Percentiles rank a stretch among this genome's conserved stretches.
These are phyloP conservation scores for Umbellularia californica DNA, from an alignment of 164 flowering plant genomes.

Conservation along the genomic window DNA sequence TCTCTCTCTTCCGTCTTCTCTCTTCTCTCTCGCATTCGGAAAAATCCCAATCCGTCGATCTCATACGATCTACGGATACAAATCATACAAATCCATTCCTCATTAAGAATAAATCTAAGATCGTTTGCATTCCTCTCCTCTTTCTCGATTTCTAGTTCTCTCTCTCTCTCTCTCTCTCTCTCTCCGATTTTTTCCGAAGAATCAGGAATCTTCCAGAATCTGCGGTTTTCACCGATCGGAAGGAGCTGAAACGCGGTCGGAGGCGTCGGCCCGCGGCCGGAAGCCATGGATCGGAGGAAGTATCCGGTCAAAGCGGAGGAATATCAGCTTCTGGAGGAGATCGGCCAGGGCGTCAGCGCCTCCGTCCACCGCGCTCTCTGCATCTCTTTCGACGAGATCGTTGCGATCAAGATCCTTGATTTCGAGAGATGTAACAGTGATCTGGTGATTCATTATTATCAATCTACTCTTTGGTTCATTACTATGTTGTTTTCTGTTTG, in stretches of 20 bases:
- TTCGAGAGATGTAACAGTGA: slow-evolving; percentile 67
- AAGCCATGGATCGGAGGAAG: slow-evolving; percentile 53
- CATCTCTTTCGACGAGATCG: slow-evolving; percentile 53
- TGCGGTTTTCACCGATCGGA: neutral
- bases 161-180: neutral
- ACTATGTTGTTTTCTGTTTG: neutral
- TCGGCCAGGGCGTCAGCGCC: slow-evolving; percentile 82
- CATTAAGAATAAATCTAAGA: too few species aligned
- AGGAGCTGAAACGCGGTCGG: neutral
- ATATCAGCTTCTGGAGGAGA: slow-evolving; percentile 64
- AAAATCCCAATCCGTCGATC: neutral
- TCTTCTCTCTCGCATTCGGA: too few species aligned
- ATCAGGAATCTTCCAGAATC: neutral
- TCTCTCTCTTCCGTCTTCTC: neutral
- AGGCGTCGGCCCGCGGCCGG: neutral
- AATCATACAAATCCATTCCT: neutral
- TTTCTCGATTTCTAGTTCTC: neutral
- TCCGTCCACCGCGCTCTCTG: slow-evolving; percentile 75
- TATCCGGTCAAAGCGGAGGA: slow-evolving; percentile 67
- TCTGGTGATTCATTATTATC: slow-evolving; percentile 39
- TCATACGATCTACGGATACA: neutral
- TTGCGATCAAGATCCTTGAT: slow-evolving; percentile 89
- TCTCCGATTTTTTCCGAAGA: neutral
- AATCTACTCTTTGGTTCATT: neutral
- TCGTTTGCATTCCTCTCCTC: neutral